These are phyloP conservation scores for Phytomonas sp. DNA, from an alignment of 208 protist species.

Conservation along the genomic window DNA sequence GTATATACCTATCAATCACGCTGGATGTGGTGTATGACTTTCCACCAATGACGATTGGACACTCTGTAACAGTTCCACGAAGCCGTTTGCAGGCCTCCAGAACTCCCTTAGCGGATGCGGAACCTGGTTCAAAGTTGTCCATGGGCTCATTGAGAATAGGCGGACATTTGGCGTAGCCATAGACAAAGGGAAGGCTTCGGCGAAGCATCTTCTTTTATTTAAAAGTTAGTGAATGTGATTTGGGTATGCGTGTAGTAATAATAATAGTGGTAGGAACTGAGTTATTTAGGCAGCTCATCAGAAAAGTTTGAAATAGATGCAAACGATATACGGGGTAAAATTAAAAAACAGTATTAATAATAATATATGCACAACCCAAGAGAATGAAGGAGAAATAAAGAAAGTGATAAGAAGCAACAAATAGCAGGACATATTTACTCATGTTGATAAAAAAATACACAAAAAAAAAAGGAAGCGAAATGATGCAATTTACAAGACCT, in stretches of 20 bases:
- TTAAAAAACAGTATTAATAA: conserved; percentile 5
- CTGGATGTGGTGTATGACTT: conserved; percentile 77
- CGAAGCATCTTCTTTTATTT: conserved; percentile 50
- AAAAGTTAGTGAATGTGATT: conserved; percentile 3
- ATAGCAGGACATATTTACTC: background rate
- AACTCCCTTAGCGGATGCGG: conserved; percentile 40
- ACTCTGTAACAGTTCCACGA: conserved; percentile 48
- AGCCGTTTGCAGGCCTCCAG: conserved; percentile 61
- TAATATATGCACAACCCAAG: background rate
- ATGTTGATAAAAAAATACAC: background rate
- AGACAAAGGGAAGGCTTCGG: conserved; percentile 45
- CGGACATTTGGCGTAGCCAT: conserved; percentile 48
- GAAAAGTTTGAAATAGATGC: background rate
- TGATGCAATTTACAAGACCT: background rate
- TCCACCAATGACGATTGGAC: conserved; percentile 88
- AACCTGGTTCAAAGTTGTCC: conserved; percentile 82
- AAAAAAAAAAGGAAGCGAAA: conserved; percentile 8
- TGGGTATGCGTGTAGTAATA: conserved; percentile 3
- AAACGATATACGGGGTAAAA: background rate
- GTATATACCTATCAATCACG: conserved; percentile 52
- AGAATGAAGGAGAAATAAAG: background rate
- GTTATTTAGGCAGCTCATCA: background rate
- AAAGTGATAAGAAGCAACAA: background rate
- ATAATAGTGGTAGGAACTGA: background rate
- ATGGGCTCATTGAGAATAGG: conserved; percentile 82